Percentiles rank a stretch among this genome's conserved stretches.
phyloP scores from a whole-genome alignment of 2,329 filamentous ascomycete species.

The Diaporthe batatas region DNA sequence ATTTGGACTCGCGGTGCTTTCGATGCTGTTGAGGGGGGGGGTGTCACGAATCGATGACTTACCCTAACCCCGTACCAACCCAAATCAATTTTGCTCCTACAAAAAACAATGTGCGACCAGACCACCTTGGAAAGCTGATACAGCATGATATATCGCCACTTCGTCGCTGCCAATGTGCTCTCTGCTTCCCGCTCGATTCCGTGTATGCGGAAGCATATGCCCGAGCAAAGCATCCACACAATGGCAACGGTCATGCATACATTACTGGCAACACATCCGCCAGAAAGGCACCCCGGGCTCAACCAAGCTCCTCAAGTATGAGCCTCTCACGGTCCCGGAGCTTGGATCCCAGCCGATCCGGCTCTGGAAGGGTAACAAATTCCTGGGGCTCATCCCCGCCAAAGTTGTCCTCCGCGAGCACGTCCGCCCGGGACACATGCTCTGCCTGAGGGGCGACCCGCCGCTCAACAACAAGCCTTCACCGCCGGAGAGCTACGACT shows the following conservation, averaged over 20 bases:
- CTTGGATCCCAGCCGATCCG: neutral
- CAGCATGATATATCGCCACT: neutral
- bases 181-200: neutral
- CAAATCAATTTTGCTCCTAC: neutral
- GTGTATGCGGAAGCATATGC: neutral
- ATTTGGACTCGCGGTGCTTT: no score
- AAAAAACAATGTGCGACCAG: neutral
- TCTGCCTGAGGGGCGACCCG: neutral
- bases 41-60: accelerated
- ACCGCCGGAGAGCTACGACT: neutral
- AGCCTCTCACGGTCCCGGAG: neutral
- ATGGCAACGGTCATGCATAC: neutral
- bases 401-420: neutral
- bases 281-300: neutral
- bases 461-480: neutral
- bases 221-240: neutral
- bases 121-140: neutral
- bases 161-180: neutral
- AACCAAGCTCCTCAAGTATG: neutral
- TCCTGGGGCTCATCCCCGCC: neutral
- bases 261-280: neutral
- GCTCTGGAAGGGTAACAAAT: neutral
- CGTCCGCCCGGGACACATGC: conserved; percentile 6
- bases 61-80: neutral
- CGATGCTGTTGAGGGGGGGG: no score